Base-by-base conservation (phyloP, 2,329 filamentous ascomycete species). In the Pseudopithomyces chartarum region DNA sequence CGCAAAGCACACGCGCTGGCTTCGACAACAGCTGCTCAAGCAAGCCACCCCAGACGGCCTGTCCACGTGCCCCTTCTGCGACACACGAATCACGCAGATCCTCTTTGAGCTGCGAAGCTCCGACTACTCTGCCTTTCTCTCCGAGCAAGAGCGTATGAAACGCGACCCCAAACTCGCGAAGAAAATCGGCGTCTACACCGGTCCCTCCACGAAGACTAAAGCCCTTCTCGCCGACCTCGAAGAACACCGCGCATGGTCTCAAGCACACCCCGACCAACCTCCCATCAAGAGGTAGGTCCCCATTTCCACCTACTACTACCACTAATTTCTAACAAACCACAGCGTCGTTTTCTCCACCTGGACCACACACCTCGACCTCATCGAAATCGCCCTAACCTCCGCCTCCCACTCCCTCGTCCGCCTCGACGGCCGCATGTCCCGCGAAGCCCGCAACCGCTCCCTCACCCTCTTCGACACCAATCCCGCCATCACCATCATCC, bases 331-430 rank as follows among this genome's bases (percentile, higher is more conserved):
- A 62, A 64, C 52, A 43, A 7, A 46, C 22, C 8, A 58, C 59
- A 79, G 91, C 23, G 92, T 99, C 13, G 87, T 99, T 6, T 98
- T 98, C 76, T 97, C 92, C 0, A 89, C 88, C n/a, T 98, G 95
- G 93, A 98, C 95, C 0, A 89, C 90, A 0, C 93, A 98, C 71
- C 85, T 99, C 15, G 93, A 98, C 73, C 85, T 99, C 19, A 96
- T 99, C 64, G 87, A 95, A 70, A 82, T 91, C 48, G 94, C 93
- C 0, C 83, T 98, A 13, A 82, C 86, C 29, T 82, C 85, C 48
- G 83, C 83, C 11, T 81, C 83, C 10, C 90, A 96, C 73, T 80
- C 45, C 0, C 93, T 87, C 70, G 86, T 87, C 4, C 90, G 95
- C n/a, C 87, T 99, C 1, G 95, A 98, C 67, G 95, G 95, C 50